Conservation (phyloP, 257 asterid genomes). For the Pogostemon cablin region DNA sequence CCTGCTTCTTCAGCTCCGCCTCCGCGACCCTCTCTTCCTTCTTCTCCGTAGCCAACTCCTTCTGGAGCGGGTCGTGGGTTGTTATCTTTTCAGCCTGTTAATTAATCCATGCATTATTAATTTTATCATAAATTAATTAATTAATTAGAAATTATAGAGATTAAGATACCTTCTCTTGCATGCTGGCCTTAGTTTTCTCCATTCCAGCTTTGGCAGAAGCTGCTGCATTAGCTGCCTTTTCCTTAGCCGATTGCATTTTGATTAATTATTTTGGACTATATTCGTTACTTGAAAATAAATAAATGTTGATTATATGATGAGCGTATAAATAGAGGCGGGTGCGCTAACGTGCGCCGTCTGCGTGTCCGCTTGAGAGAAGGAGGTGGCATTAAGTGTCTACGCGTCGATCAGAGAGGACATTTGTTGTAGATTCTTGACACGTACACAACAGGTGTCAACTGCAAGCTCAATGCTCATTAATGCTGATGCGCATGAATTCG, state of each 20-base stretch:
- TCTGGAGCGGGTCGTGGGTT: constrained; percentile 43
- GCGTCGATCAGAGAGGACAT: neutral
- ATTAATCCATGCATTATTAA: neutral
- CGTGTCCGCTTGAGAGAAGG: neutral
- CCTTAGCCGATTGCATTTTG: constrained; percentile 54
- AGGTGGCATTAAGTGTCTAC: neutral
- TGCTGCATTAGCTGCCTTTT: constrained; percentile 40
- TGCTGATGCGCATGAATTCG: neutral
- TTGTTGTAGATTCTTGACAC: neutral
- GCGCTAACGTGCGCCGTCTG: neutral
- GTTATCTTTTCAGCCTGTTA: constrained; percentile 40
- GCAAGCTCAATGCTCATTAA: neutral
- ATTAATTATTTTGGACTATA: neutral
- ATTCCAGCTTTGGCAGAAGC: constrained; percentile 62
- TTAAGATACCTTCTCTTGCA: constrained; percentile 45
- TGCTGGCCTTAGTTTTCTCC: constrained; percentile 60
- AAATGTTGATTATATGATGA: neutral
- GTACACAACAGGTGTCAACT: neutral
- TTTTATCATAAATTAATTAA: neutral
- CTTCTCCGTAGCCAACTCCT: constrained; percentile 45
- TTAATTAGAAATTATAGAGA: neutral
- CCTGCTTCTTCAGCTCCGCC: constrained; percentile 45
- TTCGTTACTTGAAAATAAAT: no score
- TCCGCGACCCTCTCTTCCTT: constrained; percentile 38
- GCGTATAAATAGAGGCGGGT: neutral